Evolutionary conservation across 805 yeast species (phyloP), one percentile per base, ranked within the genome.

Genomic region (Citeromyces matritensis): DNA sequence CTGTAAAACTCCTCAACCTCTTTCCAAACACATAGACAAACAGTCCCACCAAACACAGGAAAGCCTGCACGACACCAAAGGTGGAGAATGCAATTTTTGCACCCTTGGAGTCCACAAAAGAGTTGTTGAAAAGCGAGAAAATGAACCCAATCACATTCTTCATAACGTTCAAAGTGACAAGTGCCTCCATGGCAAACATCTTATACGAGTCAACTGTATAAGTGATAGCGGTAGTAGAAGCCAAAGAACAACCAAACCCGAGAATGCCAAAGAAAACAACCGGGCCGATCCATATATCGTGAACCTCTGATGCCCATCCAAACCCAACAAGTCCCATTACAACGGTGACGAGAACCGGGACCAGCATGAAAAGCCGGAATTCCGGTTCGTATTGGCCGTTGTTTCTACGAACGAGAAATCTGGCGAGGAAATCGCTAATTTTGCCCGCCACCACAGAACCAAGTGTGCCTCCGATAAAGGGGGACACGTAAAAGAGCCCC

Each of bases 371-470:
- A 24, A 71, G 50, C 23, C 79, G 55, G 43, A 65, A 70, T 45
- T 73, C 80, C 3, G 80, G 79, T 49, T 73, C 80, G 46, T 72
- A 73, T 5, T 65, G 45, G 2, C 79, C 79, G 14, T 55, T 42
- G 37, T 73, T 73, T 27, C 46, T 48, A n/a, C 44, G 37, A 7
- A 67, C 62, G 40, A 73, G 36, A 14, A 27, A 39, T 14, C 75
- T 47, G 7, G 63, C 66, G n/a, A 70, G 26, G 13, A 55, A 33
- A 42, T 73, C 80, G 6, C 71, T 60, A 4, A 58, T 30, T 15
- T 58, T 46, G 4, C 79, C 79, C 4, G 73, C 71, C 4, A 59
- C 45, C 9, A 67, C 49, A 3, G 77, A 69, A 1, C 80, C 80
- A 3, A 70, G 34, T 14, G 65, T 56, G 10, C 78, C 73, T 0